Evolutionary conservation across 192 early-diverging fungal genomes (phyloP), one percentile per base, ranked within the genome.

Genomic region (Oehlia diaphana): DNA sequence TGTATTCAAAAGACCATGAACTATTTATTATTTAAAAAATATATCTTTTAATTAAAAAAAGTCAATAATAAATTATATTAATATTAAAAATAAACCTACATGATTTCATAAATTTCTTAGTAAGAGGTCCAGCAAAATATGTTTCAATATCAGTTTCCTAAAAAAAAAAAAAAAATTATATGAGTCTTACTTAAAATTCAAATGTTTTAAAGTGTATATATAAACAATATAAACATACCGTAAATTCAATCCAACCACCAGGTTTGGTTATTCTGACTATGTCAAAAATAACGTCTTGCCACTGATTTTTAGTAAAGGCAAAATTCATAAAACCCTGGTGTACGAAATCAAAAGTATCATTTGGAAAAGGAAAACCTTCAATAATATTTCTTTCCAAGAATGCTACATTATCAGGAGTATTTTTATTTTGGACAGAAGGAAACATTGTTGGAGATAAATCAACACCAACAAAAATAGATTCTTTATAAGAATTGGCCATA

Each of bases 341-440:
- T 33, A 90, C 87, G 79, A 84, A 87, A 31, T 89, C 88, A 70
- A 89, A 89, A 19, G 88, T 89, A 69, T 89, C 83, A 66, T 85
- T 86, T 8, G 87, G 83, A 62, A 87, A 85, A 13, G 84, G 84
- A 21, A 85, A 74, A 2, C 82, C 82, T 9, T 83, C 42, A 50
- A 74, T 39, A 4, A 79, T 82, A 67, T 85, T 80, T 5, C 77
- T 78, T 35, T 80, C 78, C 44, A 82, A 79, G 74, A 85, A 85
- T 16, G 75, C 71, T 23, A 80, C 82, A 61, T 85, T 85, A 21
- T 78, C 72, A 39, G 84, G 84, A 26, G 23, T 26, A 47, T 47
- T 12, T 47, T 10, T 19, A 2, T 82, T 79, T 53, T 82, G 79
- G 26, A 72, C 76, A 21, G 80, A 80, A 2, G 84, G 84, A 76